Percentiles rank a stretch among this genome's conserved stretches.
Conservation (phyloP, 371 early-diverging fungal species). For the Cokeromyces recurvatus region DNA sequence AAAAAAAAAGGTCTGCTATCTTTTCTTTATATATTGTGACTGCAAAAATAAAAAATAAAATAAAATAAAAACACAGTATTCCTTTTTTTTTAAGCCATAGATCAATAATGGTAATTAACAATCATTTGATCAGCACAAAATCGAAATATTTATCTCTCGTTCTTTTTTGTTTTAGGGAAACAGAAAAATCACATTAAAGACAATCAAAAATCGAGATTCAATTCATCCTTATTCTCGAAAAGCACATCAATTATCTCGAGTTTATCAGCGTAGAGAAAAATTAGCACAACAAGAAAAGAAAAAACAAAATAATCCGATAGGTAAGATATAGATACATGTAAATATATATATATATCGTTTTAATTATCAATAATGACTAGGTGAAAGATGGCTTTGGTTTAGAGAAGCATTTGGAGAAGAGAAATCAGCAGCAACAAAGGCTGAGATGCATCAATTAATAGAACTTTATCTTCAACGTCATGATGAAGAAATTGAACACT, state of each 20-base stretch:
- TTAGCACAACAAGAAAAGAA: slow-evolving; percentile 32
- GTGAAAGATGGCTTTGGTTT: slow-evolving; percentile 61
- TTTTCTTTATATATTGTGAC: too few species aligned
- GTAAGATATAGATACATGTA: slow-evolving; percentile 19
- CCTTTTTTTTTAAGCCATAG: too few species aligned
- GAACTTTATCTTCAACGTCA: slow-evolving; percentile 44
- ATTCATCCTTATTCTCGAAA: slow-evolving; percentile 62
- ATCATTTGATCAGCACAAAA: too few species aligned
- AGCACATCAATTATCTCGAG: slow-evolving; percentile 52
- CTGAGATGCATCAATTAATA: slow-evolving; percentile 49
- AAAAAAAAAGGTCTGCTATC: too few species aligned
- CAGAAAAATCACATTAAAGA: slow-evolving; percentile 54
- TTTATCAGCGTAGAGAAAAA: slow-evolving; percentile 48
- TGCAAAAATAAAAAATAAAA: too few species aligned
- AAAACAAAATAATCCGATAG: slow-evolving; percentile 27
- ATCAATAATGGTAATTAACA: too few species aligned
- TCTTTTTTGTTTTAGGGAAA: slow-evolving; percentile 29
- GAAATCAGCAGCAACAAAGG: slow-evolving; percentile 28
- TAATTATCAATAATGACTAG: too few species aligned
- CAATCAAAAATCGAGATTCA: slow-evolving; percentile 58
- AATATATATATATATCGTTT: not conserved
- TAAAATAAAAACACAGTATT: too few species aligned
- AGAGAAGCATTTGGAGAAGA: slow-evolving; percentile 53
- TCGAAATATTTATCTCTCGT: too few species aligned
- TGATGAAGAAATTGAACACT: slow-evolving; percentile 48